These are phyloP conservation scores for Tetrahymena elliotti DNA, from an alignment of 73 alveolate genomes.

Conservation along the genomic window DNA sequence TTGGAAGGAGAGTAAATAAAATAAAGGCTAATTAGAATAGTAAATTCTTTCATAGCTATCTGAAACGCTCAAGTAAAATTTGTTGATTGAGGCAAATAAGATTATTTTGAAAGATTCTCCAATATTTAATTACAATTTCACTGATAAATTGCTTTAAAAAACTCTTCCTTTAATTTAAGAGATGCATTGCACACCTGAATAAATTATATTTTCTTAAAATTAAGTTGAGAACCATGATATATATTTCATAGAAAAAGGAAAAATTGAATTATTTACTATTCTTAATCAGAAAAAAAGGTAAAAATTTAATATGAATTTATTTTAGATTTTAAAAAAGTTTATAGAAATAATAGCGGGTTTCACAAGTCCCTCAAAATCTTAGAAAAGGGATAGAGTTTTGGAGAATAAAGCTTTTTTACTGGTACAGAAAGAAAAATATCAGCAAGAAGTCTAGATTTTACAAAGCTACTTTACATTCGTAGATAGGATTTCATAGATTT, in stretches of 20 bases:
- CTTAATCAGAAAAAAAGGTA: background rate
- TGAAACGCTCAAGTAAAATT: constrained; percentile 7
- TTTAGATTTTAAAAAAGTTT: background rate
- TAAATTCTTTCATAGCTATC: constrained; percentile 5
- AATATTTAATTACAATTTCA: background rate
- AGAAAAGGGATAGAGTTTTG: background rate
- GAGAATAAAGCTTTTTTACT: background rate
- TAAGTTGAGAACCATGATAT: background rate
- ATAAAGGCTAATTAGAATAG: constrained; percentile 11
- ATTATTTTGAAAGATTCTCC: constrained; percentile 11
- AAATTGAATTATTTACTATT: background rate
- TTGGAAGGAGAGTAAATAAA: constrained; percentile 36
- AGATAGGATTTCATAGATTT: background rate
- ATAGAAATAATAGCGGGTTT: background rate
- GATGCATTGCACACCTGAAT: background rate
- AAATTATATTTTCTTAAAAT: background rate
- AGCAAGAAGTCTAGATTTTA: background rate
- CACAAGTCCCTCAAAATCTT: background rate
- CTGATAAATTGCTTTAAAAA: constrained; percentile 4
- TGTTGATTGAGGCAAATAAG: constrained; percentile 13
- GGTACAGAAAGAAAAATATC: background rate
- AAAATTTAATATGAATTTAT: background rate
- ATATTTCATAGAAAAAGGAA: background rate
- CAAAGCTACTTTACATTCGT: background rate
- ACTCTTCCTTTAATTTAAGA: background rate